Base-by-base conservation (phyloP, 1,284 basidiomycete genomes). In the Mycosarcoma mackinlayi region DNA sequence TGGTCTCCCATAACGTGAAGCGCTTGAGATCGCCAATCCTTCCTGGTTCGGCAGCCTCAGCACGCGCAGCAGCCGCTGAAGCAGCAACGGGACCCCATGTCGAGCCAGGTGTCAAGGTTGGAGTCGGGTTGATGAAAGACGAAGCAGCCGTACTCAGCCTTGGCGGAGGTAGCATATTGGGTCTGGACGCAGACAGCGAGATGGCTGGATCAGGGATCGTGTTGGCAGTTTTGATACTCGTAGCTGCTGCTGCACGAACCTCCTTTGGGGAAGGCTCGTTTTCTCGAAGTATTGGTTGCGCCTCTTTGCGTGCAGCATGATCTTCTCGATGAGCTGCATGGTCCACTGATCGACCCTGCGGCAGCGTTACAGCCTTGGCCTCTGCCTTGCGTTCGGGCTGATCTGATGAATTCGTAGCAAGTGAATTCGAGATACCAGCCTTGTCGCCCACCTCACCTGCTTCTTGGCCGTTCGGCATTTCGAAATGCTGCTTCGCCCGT, bases 1-100 rank as follows among this genome's bases (percentile, higher is more conserved):
- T 78, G 13, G 79, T 77, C 47, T 81, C 78, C 72, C 79, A 82
- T 14, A 82, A 62, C 1, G 78, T 79, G 53, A 81, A 82, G 10
- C 77, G 64, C 35, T 77, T 77, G 30, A 78, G 59, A 18, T 77
- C 76, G 37, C 76, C 75, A 16, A 75, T 70, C 16, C 76, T 50
- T 6, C 65, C 70, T 8, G 65, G 61, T 34, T 73, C 73, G 25
- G 70, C 62, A 14, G 62, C 63, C 45, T 67, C 69, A 6, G 69
- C 63, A 8, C 69, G 49, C 18, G 63, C 69, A 7, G 69, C 63
- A 19, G 69, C 69, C 1, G 69, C 69, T 3, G 59, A 66, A 10
- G 69, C 68, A 8, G 63, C 68, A 2, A 47, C 44, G 3, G 68
- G 68, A 5, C 68, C 68, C 68, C 68, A 71, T 21, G 62, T 71